Base-by-base conservation (phyloP, 495 filamentous ascomycete genomes). In the Daldinia caldariorum region DNA sequence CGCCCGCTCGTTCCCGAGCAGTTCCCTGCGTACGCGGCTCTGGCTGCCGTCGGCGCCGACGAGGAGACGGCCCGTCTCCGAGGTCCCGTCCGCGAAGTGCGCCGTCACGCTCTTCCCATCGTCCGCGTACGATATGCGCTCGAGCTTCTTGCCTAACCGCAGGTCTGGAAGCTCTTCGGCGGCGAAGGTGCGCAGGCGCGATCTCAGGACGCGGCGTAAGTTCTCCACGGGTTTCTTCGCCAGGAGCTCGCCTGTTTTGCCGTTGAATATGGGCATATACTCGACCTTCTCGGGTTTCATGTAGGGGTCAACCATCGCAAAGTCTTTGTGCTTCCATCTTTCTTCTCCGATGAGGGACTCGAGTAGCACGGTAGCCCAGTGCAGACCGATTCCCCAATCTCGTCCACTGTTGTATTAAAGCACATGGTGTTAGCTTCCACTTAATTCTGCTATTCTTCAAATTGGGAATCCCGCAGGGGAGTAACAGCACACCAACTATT, bases 61-160 rank as follows among this genome's bases (percentile, higher is more conserved):
- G 1, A 85, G 64, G 0, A 80, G 72, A 34, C 79, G 63, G 0
- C 73, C 79, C 31, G 56, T 86, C 7, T 83, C 77, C 8, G 86
- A 86, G 26, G 84, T 83, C 56, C 88, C 86, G 75, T 92, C 91
- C 43, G 88, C 89, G 83, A 93, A 94, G 74, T 86, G 85, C 45
- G 85, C 86, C 38, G 84, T 87, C 37, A 92, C 80, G 70, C 88
- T 85, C 61, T 74, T 86, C 75, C 86, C 88, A 84, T 22, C 79
- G 20, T 73, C 74, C 16, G 64, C 47, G 37, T 75, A 69, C 41
- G 66, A 60, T 18, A 78, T 13, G 14, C 43, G 56, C 18, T 70
- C 72, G 39, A 82, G 63, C 10, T 37, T 47, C 60, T 76, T 79
- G 20, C 71, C 72, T 58, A 69, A 80, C 1, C 60, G 38, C 7